These are phyloP conservation scores for Grigorovia transvaalensis DNA, from an alignment of 805 yeast genomes.

Conservation along the genomic window DNA sequence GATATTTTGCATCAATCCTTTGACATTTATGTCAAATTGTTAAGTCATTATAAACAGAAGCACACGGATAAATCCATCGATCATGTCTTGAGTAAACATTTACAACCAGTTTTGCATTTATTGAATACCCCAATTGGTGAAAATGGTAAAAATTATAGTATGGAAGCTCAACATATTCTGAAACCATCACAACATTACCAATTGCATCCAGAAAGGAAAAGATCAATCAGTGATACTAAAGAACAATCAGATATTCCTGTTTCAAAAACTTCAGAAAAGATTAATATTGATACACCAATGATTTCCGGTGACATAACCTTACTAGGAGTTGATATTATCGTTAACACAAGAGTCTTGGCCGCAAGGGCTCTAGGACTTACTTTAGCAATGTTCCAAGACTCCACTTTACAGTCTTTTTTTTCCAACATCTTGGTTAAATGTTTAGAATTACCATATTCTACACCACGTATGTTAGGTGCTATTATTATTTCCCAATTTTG, in stretches of 20 bases:
- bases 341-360: slow-evolving; percentile 66
- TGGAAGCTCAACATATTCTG: slow-evolving; percentile 65
- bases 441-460: slow-evolving; percentile 56
- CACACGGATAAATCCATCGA: slow-evolving; percentile 37
- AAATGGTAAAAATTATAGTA: slow-evolving; percentile 74
- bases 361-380: slow-evolving; percentile 67
- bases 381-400: slow-evolving; percentile 39
- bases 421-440: slow-evolving; percentile 30
- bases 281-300: slow-evolving; percentile 90
- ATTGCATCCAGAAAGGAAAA: slow-evolving; percentile 25
- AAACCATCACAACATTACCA: slow-evolving; percentile 51
- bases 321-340: slow-evolving; percentile 63
- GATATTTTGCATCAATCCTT: slow-evolving; percentile 57
- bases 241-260: slow-evolving; percentile 35
- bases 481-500: slow-evolving; percentile 65
- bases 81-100: slow-evolving; percentile 43
- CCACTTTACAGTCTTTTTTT: slow-evolving; percentile 33
- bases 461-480: slow-evolving; percentile 67
- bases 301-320: slow-evolving; percentile 83
- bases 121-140: slow-evolving; percentile 92
- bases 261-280: slow-evolving; percentile 44
- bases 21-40: slow-evolving; percentile 46
- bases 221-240: slow-evolving; percentile 21
- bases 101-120: slow-evolving; percentile 50
- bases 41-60: slow-evolving; percentile 35